A percentile compares a stretch with the other conserved stretches of the same genome.
Evolutionary conservation across 2,329 filamentous ascomycete genomes (phyloP).

Genomic region (Mycocentrospora acerina): DNA sequence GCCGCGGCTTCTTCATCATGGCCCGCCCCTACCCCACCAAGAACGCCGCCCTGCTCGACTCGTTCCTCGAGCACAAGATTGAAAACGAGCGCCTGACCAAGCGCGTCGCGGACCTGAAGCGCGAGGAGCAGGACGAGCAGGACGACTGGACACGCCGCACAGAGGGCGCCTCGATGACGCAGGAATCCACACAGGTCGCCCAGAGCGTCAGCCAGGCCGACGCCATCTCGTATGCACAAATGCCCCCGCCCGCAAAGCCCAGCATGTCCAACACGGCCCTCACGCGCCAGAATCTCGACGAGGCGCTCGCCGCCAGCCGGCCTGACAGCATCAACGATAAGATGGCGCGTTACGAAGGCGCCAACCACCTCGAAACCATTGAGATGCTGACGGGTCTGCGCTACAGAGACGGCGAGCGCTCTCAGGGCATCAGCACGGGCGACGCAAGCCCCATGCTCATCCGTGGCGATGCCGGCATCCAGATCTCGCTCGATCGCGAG

Average conservation of each 20-base stretch:
- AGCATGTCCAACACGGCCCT: slow-evolving; percentile 65
- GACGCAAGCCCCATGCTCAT: slow-evolving; percentile 78
- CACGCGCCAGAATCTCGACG: slow-evolving; percentile 79
- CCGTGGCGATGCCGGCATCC: slow-evolving; percentile 82
- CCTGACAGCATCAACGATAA: slow-evolving; percentile 81
- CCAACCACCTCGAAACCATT: slow-evolving; percentile 77
- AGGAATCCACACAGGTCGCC: slow-evolving; percentile 43
- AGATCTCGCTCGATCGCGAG: slow-evolving; percentile 78
- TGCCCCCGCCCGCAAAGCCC: slow-evolving; percentile 68
- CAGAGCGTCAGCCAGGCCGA: slow-evolving; percentile 39
- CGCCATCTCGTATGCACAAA: slow-evolving; percentile 52
- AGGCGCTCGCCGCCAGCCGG: slow-evolving; percentile 63
- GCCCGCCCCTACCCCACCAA: slow-evolving; percentile 85
- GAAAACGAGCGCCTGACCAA: slow-evolving; percentile 87
- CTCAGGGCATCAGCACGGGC: slow-evolving; percentile 83
- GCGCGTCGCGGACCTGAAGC: slow-evolving; percentile 79
- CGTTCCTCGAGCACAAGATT: slow-evolving; percentile 94
- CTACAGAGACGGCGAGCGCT: slow-evolving; percentile 86
- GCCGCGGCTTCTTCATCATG: slow-evolving; percentile 92
- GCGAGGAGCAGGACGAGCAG: slow-evolving; percentile 80
- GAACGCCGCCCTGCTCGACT: slow-evolving; percentile 82
- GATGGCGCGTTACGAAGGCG: slow-evolving; percentile 77
- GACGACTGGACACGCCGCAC: slow-evolving; percentile 65
- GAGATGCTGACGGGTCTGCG: slow-evolving; percentile 89
- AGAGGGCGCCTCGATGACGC: slow-evolving; percentile 48